phyloP scores from a whole-genome alignment of 805 yeast genomes.

The Sungouiozyma ichnusensis region DNA sequence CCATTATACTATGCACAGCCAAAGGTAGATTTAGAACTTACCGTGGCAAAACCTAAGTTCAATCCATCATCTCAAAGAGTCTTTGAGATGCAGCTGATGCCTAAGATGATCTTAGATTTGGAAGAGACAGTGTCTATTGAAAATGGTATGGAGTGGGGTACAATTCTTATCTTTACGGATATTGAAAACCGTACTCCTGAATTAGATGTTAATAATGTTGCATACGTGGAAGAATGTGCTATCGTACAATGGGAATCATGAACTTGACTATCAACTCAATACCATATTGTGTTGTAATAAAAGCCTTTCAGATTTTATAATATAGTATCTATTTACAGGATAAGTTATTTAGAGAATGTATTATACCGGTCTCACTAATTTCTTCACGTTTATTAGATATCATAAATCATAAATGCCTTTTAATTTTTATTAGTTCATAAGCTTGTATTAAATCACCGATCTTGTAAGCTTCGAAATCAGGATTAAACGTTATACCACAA shows the following conservation, averaged over 20 bases:
- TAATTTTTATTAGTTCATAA: slow-evolving; percentile 52
- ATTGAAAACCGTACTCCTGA: slow-evolving; percentile 49
- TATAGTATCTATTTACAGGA: neutral
- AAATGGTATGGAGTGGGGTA: slow-evolving; percentile 97
- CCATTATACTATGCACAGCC: slow-evolving; percentile 61
- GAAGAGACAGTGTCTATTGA: slow-evolving; percentile 44
- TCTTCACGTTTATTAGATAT: slow-evolving; percentile 1
- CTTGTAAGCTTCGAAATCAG: slow-evolving; percentile 51
- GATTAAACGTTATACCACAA: slow-evolving; percentile 71
- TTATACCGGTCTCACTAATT: neutral
- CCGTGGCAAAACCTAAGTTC: slow-evolving; percentile 49
- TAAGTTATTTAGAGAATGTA: neutral
- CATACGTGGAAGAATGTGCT: slow-evolving; percentile 68
- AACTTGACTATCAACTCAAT: neutral
- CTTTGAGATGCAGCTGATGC: slow-evolving; percentile 90
- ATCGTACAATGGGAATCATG: slow-evolving; percentile 77
- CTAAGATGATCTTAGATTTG: slow-evolving; percentile 75
- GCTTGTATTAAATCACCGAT: slow-evolving; percentile 70
- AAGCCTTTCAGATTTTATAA: slow-evolving; percentile 2
- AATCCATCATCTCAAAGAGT: slow-evolving; percentile 51
- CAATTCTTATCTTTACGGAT: slow-evolving; percentile 75
- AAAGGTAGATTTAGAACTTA: slow-evolving; percentile 28
- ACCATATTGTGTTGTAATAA: neutral
- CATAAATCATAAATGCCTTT: slow-evolving; percentile 37
- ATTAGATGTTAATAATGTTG: slow-evolving; percentile 57